Evolutionary conservation across 2,329 filamentous ascomycete species (phyloP), one percentile per base, ranked within the genome.

Genomic region (Phyllachora maydis): DNA sequence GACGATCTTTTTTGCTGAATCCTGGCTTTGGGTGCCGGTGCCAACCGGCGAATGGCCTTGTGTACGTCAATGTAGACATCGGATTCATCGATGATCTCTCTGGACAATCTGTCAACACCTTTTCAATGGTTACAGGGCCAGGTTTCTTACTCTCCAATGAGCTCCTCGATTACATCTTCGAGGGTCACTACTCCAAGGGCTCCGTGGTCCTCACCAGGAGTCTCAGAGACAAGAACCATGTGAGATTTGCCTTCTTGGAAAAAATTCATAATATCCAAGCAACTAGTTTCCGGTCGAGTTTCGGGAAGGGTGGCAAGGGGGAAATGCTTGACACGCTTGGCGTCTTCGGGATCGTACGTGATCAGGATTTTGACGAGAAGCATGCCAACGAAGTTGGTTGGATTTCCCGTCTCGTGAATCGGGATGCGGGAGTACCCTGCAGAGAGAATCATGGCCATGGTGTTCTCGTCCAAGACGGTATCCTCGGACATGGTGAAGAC

Each of bases 161-260:
- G 56, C 47, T 98, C 88, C 46, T 98, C 88, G 40, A 98, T 98
- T 4, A 98, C 88, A 46, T 98, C 88, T 45, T 98, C 88, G 3
- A 98, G 54, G 0, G 88, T 98, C 10, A 98, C 81, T 4, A 98
- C 88, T 26, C 88, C 88, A 8, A 92, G 56, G 5, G 83, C 82
- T 21, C 88, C 88, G 38, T 77, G 71, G 38, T 91, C 73, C 34
- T 90, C 79, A n/a, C 85, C 83, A 1, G 88, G 88, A 16, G 50
- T 60, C 39, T 92, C 78, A 0, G 85, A 93, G 6, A 95, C 88
- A 14, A 98, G 57, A 1, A 95, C 85, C 83, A 98, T 92, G 47
- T 98, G 88, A 2, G 83, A 92, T 46, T 98, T 98, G 38, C 88
- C 88, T 54, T 98, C 88, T 47, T 98, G 88, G 55, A 98, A 98